Conservation (phyloP, 768 basidiomycete genomes). For the Tylopilus balloui region DNA sequence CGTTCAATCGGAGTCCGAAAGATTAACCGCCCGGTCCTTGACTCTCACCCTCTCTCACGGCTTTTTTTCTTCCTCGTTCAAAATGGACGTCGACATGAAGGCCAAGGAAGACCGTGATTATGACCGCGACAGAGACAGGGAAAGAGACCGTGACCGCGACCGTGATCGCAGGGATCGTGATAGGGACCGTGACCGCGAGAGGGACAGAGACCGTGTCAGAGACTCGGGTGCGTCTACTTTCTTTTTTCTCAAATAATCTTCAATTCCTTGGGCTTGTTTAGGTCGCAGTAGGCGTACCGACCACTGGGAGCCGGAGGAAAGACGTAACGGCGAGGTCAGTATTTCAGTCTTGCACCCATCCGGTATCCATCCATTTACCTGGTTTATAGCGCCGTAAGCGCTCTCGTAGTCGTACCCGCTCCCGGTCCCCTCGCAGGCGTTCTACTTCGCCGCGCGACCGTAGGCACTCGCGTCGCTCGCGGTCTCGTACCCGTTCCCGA, state of each 20-base stretch:
- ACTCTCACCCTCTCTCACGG: slow-evolving; percentile 9
- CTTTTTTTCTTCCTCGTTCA: slow-evolving; percentile 15
- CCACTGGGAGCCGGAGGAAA: slow-evolving; percentile 83
- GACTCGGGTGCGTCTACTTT: slow-evolving; percentile 47
- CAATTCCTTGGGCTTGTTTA: slow-evolving; percentile 18
- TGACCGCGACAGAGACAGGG: slow-evolving; percentile 48
- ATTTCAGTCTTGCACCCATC: not conserved
- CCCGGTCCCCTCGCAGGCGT: slow-evolving; percentile 63
- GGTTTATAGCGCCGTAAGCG: slow-evolving; percentile 58
- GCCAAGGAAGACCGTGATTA: slow-evolving; percentile 70
- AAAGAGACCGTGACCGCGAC: slow-evolving; percentile 37
- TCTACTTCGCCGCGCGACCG: slow-evolving; percentile 56
- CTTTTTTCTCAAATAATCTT: not conserved
- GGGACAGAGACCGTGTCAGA: slow-evolving; percentile 48
- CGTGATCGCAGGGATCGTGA: slow-evolving; percentile 44
- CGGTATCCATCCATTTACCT: not conserved
- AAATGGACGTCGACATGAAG: slow-evolving; percentile 83
- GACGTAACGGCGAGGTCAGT: slow-evolving; percentile 69
- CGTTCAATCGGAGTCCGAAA: slow-evolving; percentile 22
- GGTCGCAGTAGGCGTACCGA: slow-evolving; percentile 51
- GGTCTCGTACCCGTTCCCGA: slow-evolving; percentile 60
- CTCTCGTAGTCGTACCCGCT: slow-evolving; percentile 61
- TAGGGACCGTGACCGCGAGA: slow-evolving; percentile 37
- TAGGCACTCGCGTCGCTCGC: slow-evolving; percentile 55
- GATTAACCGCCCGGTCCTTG: not conserved